Evolutionary conservation across 495 filamentous ascomycete species (phyloP).

Genomic region (Staphylotrichum longicolle): DNA sequence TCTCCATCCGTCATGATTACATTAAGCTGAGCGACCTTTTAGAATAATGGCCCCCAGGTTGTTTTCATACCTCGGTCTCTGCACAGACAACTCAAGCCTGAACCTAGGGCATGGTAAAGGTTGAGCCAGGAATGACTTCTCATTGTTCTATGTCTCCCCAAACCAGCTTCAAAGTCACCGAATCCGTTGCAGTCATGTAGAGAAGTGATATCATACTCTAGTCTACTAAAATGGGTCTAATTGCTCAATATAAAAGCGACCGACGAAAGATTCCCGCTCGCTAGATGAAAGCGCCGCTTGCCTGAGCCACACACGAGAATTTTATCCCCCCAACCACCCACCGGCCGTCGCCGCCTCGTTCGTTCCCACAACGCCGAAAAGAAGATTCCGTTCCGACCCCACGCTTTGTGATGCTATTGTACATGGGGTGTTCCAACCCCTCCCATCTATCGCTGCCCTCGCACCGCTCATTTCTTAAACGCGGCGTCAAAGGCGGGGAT

Average conservation of each 20-base stretch:
- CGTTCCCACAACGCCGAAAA: constrained; percentile 17
- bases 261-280: neutral
- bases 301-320: constrained; percentile 1
- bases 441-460: too few species aligned
- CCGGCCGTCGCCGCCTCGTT: constrained; percentile 19
- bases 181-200: neutral
- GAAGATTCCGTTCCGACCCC: constrained; percentile 15
- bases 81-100: too few species aligned
- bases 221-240: constrained; percentile 6
- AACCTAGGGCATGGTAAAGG: too few species aligned
- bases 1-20: too few species aligned
- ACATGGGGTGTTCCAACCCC: neutral
- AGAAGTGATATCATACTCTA: constrained; percentile 15
- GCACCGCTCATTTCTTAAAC: constrained; percentile 17
- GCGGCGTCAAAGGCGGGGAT: constrained; percentile 60
- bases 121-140: too few species aligned
- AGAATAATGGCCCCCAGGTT: too few species aligned
- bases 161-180: too few species aligned
- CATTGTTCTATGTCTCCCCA: too few species aligned
- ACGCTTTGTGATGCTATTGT: constrained; percentile 6
- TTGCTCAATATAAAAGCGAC: constrained; percentile 5
- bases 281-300: constrained; percentile 9
- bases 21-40: too few species aligned
- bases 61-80: too few species aligned
- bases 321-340: constrained; percentile 17